phyloP scores from a whole-genome alignment of 2,329 filamentous ascomycete species.

The Onygenales sp. region DNA sequence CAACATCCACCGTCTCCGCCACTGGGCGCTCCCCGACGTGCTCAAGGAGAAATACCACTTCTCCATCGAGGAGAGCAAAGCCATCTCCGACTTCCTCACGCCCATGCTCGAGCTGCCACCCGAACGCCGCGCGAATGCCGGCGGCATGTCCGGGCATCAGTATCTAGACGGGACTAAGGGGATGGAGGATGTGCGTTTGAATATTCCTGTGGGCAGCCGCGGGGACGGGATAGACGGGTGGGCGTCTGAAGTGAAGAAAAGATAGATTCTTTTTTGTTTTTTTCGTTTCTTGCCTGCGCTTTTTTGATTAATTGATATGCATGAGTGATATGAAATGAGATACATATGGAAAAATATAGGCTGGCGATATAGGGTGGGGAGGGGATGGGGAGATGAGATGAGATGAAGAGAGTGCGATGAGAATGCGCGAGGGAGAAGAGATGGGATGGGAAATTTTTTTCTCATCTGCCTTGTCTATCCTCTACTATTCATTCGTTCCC shows the following conservation, averaged over 20 bases:
- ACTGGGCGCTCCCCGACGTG: constrained; percentile 92
- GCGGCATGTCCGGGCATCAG: constrained; percentile 78
- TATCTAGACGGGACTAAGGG: constrained; percentile 81
- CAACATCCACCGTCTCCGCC: constrained; percentile 90
- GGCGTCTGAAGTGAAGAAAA: constrained; percentile 78
- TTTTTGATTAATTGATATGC: constrained; percentile 3
- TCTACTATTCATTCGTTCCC: background rate
- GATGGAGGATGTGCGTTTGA: constrained; percentile 72
- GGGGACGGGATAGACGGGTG: constrained; percentile 93
- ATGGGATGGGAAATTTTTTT: background rate
- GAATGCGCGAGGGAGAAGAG: background rate
- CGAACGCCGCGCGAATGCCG: constrained; percentile 84
- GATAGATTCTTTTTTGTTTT: constrained; percentile 34
- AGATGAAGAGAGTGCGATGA: background rate
- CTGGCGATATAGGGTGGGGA: background rate
- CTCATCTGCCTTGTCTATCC: background rate
- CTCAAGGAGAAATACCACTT: constrained; percentile 97
- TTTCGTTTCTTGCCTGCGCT: constrained; percentile 3
- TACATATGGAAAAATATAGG: background rate
- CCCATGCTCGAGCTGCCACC: constrained; percentile 89
- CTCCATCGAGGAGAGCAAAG: constrained; percentile 67
- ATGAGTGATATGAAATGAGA: background rate
- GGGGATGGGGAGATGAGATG: background rate
- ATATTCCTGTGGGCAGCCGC: constrained; percentile 66
- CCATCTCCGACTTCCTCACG: constrained; percentile 69